Base-by-base conservation (phyloP, 2,329 filamentous ascomycete genomes). In the Paracamarosporium sp. region DNA sequence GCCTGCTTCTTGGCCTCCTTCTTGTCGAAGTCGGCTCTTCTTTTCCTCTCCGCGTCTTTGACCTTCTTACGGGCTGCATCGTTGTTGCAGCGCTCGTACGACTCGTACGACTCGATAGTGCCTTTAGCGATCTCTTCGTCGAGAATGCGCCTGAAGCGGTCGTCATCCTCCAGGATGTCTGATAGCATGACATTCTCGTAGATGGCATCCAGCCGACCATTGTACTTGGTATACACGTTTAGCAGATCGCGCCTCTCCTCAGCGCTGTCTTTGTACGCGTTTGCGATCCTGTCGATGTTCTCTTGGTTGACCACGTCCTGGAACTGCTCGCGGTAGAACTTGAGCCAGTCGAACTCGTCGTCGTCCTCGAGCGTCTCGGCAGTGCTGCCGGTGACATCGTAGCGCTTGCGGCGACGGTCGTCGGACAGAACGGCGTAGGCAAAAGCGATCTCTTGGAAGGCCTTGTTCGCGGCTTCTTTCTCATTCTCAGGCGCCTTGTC, bases 381-480 rank as follows among this genome's bases (percentile, higher is more conserved):
- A 0, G 93, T 98, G 55, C 90, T 95, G 53, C 95, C 95, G 0
- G 94, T 98, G 52, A 85, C 83, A 73, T 99, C 94, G 80, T 97
- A 99, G 57, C 92, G 90, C 67, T 88, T 88, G 65, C 95, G 90
- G 52, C 95, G 88, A 20, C 84, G 83, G 22, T 90, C 83, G 67
- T 97, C 92, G 30, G 92, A 97, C 33, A 99, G 90, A 48, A 99
- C 86, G 31, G 93, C 94, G 73, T 98, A 97, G 51, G 95, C 94
- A 70, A 97, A 94, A 24, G 94, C 94, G 66, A 99, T 88, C 66
- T 90, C 84, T 78, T 99, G 95, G 76, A 99, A 99, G 53, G 86
- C 89, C 59, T 84, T 82, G 67, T 97, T 89, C 1, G 95, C 94
- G 40, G 84, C 80, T 25, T 88, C 84, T 71, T 92, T 92, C 51